Evolutionary conservation across 2,329 filamentous ascomycete species (phyloP).

Genomic region (Hypoxylon sp.): DNA sequence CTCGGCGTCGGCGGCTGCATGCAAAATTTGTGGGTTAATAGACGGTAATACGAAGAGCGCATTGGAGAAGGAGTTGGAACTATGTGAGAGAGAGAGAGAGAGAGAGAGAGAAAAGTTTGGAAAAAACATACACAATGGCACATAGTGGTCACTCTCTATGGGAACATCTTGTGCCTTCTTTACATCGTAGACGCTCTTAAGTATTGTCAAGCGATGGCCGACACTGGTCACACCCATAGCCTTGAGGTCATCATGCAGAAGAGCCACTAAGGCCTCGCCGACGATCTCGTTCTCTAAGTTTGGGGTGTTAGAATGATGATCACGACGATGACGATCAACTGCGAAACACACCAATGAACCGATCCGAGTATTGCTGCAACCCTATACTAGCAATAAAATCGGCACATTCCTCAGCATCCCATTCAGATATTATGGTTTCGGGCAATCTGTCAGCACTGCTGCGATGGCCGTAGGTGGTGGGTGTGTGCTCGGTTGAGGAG

Average conservation of each 20-base stretch:
- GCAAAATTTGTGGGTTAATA: constrained; percentile 27
- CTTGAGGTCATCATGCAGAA: constrained; percentile 94
- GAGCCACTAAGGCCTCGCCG: constrained; percentile 88
- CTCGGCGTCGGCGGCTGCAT: constrained; percentile 87
- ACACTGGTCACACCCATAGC: constrained; percentile 95
- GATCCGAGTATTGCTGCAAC: constrained; percentile 84
- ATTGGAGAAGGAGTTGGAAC: neutral
- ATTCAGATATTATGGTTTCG: constrained; percentile 82
- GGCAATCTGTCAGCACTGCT: constrained; percentile 76
- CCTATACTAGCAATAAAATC: constrained; percentile 88
- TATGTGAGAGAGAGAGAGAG: too few relatives aligned
- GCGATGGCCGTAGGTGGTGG: constrained; percentile 81
- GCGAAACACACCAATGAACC: constrained; percentile 79
- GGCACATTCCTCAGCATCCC: constrained; percentile 89
- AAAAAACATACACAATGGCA: constrained; percentile 83
- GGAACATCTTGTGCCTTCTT: constrained; percentile 95
- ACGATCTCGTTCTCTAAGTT: constrained; percentile 89
- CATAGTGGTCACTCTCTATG: constrained; percentile 92
- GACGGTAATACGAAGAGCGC: constrained; percentile 6
- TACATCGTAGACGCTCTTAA: constrained; percentile 96
- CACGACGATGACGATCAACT: constrained; percentile 41
- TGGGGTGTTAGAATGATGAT: constrained; percentile 43
- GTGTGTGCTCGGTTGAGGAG: constrained; percentile 80
- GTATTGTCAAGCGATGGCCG: constrained; percentile 92
- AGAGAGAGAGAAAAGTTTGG: constrained; percentile 9